Conservation (phyloP, 176 grass and related monocot species). For the Bonia amplexicaulis region DNA sequence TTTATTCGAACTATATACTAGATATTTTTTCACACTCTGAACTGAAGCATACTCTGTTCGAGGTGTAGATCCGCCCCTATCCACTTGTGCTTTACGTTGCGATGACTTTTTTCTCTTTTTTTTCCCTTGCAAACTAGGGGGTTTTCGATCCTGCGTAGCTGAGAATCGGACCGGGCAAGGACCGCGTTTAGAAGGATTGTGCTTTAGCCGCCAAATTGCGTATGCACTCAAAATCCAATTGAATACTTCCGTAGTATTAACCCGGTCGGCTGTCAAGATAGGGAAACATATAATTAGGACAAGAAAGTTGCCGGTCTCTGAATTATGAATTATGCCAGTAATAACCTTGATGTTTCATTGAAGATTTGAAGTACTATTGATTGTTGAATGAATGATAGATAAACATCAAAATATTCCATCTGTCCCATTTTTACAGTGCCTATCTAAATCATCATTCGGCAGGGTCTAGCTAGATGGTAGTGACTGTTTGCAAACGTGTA, state of each 20-base stretch:
- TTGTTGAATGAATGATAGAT: background rate
- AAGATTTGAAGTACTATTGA: no score
- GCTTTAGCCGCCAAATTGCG: slow-evolving; percentile 8
- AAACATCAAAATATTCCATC: background rate
- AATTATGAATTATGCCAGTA: background rate
- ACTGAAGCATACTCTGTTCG: no score
- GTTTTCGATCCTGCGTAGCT: background rate
- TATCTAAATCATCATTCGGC: background rate
- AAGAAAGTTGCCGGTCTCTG: background rate
- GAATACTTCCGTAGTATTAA: background rate
- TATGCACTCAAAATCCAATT: background rate
- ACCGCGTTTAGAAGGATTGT: background rate
- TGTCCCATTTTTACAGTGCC: background rate
- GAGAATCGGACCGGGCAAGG: background rate
- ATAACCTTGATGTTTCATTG: background rate
- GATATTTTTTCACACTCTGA: no score
- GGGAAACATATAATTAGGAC: background rate
- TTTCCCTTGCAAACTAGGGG: background rate
- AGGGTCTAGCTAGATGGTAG: background rate
- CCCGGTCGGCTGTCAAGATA: background rate
- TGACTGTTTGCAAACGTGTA: slow-evolving; percentile 18
- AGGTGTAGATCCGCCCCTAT: no score
- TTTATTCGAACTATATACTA: no score
- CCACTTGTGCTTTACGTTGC: background rate
- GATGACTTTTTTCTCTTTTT: no score